These are phyloP conservation scores for Cyclotella baltica DNA, from an alignment of 108 stramenopile species.

Conservation along the genomic window DNA sequence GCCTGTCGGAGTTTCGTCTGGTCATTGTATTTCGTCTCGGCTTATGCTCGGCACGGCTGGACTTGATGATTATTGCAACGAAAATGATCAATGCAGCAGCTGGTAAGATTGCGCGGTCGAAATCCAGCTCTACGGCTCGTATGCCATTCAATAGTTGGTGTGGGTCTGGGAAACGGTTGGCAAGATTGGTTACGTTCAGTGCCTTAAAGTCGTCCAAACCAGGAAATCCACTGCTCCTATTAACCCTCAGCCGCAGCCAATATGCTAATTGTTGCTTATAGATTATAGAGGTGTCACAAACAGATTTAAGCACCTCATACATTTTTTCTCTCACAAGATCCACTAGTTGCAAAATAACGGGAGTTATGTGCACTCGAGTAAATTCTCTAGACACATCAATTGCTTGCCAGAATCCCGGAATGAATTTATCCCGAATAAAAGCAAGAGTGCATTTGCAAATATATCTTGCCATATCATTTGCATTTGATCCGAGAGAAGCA, in stretches of 20 bases:
- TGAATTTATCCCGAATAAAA: background rate
- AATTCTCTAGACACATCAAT: background rate
- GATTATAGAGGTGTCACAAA: background rate
- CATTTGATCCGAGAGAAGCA: background rate
- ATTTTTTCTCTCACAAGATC: conserved; percentile 1
- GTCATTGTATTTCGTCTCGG: background rate
- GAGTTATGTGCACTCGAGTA: background rate
- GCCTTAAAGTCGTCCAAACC: too few relatives aligned
- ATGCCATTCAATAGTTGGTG: background rate
- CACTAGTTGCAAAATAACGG: background rate
- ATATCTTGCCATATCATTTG: background rate
- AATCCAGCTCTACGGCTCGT: background rate
- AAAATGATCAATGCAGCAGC: background rate
- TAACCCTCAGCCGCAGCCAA: too few relatives aligned
- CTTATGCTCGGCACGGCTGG: background rate
- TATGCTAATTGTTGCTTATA: background rate
- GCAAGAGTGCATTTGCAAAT: background rate
- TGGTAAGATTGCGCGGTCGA: background rate
- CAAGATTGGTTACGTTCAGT: background rate
- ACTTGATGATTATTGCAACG: background rate
- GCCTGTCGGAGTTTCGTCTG: background rate
- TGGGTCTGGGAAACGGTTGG: background rate
- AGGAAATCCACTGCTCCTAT: too few relatives aligned
- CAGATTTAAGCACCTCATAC: background rate
- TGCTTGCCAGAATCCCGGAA: background rate